Percentiles rank a stretch among this genome's conserved stretches.
Evolutionary conservation across 208 protist species (phyloP).

Genomic region (Trypanosoma melophagium): DNA sequence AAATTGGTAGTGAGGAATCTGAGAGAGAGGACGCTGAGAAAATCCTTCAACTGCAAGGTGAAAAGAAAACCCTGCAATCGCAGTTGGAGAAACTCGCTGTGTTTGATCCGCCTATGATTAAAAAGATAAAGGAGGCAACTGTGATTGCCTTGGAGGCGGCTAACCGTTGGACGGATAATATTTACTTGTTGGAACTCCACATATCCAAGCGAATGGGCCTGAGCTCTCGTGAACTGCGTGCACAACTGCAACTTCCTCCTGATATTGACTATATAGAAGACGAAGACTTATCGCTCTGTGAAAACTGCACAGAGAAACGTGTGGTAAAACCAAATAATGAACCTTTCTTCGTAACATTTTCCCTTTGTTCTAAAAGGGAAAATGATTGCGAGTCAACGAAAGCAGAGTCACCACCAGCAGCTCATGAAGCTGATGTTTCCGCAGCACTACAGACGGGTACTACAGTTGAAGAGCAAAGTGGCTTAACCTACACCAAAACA

Average conservation of each 20-base stretch:
- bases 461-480: too few relatives aligned
- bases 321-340: too few relatives aligned
- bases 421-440: too few relatives aligned
- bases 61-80: conserved; percentile 7
- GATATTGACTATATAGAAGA: conserved; percentile 54
- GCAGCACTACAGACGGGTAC: too few relatives aligned
- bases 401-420: too few relatives aligned
- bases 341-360: too few relatives aligned
- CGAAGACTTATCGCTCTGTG: conserved; percentile 7
- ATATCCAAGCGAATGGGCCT: conserved; percentile 37
- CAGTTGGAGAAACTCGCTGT: conserved; percentile 26
- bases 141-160: conserved; percentile 44
- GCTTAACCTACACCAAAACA: too few relatives aligned
- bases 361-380: too few relatives aligned
- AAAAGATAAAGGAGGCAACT: conserved; percentile 30
- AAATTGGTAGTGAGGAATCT: conserved; percentile 25
- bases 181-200: conserved; percentile 60
- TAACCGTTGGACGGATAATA: conserved; percentile 88
- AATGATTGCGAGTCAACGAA: too few relatives aligned
- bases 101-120: conserved; percentile 36
- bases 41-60: conserved; percentile 20
- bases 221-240: conserved; percentile 40
- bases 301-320: background rate
- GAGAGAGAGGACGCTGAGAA: conserved; percentile 15
- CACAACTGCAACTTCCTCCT: conserved; percentile 41